phyloP scores from a whole-genome alignment of 2,329 filamentous ascomycete genomes.

The Ascosphaera aggregata region DNA sequence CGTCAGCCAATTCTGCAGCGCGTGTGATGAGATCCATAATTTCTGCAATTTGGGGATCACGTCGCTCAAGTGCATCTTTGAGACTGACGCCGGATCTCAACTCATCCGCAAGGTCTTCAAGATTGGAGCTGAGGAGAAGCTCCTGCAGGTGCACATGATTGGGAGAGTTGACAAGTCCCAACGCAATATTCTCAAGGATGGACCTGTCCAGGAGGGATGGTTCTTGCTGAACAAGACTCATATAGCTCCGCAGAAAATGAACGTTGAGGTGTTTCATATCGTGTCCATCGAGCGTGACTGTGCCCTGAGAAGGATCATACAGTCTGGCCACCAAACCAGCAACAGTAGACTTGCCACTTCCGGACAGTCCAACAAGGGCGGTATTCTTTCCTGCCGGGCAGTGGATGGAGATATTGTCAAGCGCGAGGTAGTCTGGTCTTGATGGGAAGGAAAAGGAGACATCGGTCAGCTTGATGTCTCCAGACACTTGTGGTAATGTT shows the following conservation, averaged over 20 bases:
- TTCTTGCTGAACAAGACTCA: constrained; percentile 70
- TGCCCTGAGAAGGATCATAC: constrained; percentile 54
- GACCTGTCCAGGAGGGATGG: constrained; percentile 63
- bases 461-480: constrained; percentile 13
- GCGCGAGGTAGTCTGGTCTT: constrained; percentile 10
- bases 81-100: constrained; percentile 29
- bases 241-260: constrained; percentile 58
- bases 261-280: constrained; percentile 55
- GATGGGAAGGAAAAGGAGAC: constrained; percentile 25
- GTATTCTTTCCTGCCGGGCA: constrained; percentile 66
- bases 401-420: constrained; percentile 26
- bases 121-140: constrained; percentile 24
- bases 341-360: constrained; percentile 25
- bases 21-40: constrained; percentile 19
- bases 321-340: constrained; percentile 25
- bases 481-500: constrained; percentile 9
- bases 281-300: constrained; percentile 52
- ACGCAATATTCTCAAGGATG: constrained; percentile 56
- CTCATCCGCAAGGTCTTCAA: constrained; percentile 28
- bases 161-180: constrained; percentile 19
- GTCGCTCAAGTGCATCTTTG: constrained; percentile 18
- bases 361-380: constrained; percentile 41
- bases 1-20: constrained; percentile 36
- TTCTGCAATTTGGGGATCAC: constrained; percentile 23
- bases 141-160: constrained; percentile 14